These are phyloP conservation scores for Ogataea paraovalis DNA, from an alignment of 805 yeast genomes.

Conservation along the genomic window DNA sequence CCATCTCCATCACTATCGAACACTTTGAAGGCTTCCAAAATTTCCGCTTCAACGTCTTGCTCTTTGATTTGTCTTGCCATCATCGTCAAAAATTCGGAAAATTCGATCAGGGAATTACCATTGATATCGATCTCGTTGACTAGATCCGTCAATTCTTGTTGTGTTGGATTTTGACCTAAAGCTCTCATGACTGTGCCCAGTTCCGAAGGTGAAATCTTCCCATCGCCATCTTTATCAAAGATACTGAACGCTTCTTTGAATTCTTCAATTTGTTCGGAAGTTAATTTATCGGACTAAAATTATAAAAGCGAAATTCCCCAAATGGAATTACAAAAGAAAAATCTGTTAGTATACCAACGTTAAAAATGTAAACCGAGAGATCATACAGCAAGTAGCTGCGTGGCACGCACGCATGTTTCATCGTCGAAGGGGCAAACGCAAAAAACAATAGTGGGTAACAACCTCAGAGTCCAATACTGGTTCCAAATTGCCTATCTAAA, in stretches of 20 bases:
- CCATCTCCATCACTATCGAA: conserved; percentile 97
- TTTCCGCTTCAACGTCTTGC: conserved; percentile 95
- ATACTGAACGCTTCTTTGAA: conserved; percentile 97
- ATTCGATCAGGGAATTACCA: conserved; percentile 86
- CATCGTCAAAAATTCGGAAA: conserved; percentile 77
- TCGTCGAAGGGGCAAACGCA: too few relatives aligned
- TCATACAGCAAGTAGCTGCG: too few relatives aligned
- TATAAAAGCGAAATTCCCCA: too few relatives aligned
- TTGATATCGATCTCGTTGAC: conserved; percentile 96
- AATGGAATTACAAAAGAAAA: not conserved
- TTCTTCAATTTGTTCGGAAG: conserved; percentile 94
- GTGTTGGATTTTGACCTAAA: conserved; percentile 96
- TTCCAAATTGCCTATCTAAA: too few relatives aligned
- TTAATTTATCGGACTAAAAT: conserved; percentile 72
- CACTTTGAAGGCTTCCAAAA: conserved; percentile 96
- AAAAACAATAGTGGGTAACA: too few relatives aligned
- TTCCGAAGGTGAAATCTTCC: conserved; percentile 92
- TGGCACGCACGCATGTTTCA: too few relatives aligned
- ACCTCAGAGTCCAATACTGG: too few relatives aligned
- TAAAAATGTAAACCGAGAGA: too few relatives aligned
- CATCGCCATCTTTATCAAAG: conserved; percentile 95
- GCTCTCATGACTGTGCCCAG: conserved; percentile 98
- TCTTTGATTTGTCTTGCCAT: conserved; percentile 94
- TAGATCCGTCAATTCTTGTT: conserved; percentile 92
- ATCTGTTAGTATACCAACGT: conserved; percentile 1